A percentile compares a stretch with the other conserved stretches of the same genome.
Conservation (phyloP, 1,139 yeast species). For the Starmera stellimalicola region DNA sequence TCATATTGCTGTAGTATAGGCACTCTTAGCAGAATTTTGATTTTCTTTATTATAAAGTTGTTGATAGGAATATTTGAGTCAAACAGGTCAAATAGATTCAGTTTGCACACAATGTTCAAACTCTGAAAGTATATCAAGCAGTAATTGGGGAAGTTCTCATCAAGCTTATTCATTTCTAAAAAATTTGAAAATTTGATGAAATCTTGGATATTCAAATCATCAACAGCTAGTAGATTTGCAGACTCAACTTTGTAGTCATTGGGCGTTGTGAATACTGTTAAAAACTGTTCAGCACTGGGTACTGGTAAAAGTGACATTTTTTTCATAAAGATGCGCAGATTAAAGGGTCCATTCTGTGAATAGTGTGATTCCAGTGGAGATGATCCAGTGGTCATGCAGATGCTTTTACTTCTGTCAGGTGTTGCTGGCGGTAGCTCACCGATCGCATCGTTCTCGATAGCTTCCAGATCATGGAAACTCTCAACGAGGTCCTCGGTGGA, state of each 20-base stretch:
- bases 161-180: background rate
- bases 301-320: background rate
- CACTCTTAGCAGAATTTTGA: constrained; percentile 1
- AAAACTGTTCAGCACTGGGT: background rate
- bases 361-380: background rate
- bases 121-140: background rate
- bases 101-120: background rate
- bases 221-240: background rate
- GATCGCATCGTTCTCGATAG: constrained; percentile 3
- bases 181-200: background rate
- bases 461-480: constrained; percentile 13
- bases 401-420: background rate
- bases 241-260: background rate
- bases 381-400: no score
- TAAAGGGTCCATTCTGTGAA: background rate
- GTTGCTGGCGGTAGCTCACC: constrained; percentile 1
- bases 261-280: background rate
- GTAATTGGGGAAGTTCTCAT: background rate
- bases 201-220: background rate
- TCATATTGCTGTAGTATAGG: constrained; percentile 11
- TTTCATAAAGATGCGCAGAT: background rate
- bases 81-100: constrained; percentile 6
- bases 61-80: constrained; percentile 3
- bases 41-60: constrained; percentile 3
- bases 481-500: constrained; percentile 9